Percentiles rank a stretch among this genome's conserved stretches.
Evolutionary conservation across 495 filamentous ascomycete genomes (phyloP).

Genomic region (Pseudevernia furfuracea): DNA sequence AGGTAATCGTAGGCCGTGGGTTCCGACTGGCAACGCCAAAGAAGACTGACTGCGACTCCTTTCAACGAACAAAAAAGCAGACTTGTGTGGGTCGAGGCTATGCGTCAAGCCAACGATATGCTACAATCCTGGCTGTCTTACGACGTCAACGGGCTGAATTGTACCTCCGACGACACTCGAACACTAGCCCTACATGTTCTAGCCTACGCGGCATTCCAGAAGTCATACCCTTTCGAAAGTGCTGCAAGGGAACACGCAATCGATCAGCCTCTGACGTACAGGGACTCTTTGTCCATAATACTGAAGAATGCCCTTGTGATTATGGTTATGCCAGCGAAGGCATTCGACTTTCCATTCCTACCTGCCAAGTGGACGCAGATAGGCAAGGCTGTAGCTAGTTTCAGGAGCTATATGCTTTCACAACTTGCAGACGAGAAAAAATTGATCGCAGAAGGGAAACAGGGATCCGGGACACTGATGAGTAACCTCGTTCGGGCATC

Average conservation of each 20-base stretch:
- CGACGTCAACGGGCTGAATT: conserved; percentile 15
- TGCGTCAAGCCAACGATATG: conserved; percentile 36
- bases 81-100: conserved; percentile 37
- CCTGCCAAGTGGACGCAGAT: background rate
- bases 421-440: background rate
- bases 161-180: conserved; percentile 30
- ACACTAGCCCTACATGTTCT: conserved; percentile 36
- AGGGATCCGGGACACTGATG: background rate
- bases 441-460: background rate
- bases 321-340: background rate
- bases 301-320: background rate
- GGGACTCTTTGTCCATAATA: conserved; percentile 28
- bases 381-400: background rate
- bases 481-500: background rate
- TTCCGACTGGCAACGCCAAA: conserved; percentile 37
- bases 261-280: conserved; percentile 22
- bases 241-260: conserved; percentile 9
- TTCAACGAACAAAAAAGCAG: conserved; percentile 41
- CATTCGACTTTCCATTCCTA: background rate
- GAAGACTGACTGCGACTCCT: conserved; percentile 32
- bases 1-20: conserved; percentile 29
- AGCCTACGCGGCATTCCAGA: conserved; percentile 30
- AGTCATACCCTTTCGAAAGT: conserved; percentile 34
- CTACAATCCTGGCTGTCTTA: conserved; percentile 32
- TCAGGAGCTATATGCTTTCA: background rate